Base-by-base conservation (phyloP, 129 eudicot species). In the Saposhnikovia divaricata region DNA sequence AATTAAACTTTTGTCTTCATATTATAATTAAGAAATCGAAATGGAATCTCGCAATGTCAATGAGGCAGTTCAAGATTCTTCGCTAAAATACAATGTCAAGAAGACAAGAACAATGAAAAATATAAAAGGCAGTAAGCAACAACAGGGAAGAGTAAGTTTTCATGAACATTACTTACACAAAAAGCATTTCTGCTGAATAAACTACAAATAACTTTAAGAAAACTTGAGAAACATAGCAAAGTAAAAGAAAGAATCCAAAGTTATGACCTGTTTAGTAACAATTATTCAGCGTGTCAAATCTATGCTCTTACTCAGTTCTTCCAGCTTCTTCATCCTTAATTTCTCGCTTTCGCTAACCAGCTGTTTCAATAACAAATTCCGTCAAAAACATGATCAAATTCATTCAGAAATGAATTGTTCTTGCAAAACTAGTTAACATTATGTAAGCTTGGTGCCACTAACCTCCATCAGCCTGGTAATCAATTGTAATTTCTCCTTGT, bases 311-410 rank as follows among this genome's bases (percentile, higher is more conserved):
- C 97, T 95, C 87, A 95, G 87, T 80, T 95, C 98, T 50, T 92
- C 98, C 88, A 95, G 87, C 81, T 92, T 95, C 92, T 92, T 95
- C 96, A 95, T 88, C 96, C 98, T 95, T 89, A 90, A 68, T 78
- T 86, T 90, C 93, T 95, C 98, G 77, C 98, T 95, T 80, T 95
- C 98, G 78, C 96, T 86, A 47, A 95, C 98, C 90, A 95, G 88
- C 98, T 95, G 96, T 83, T 87, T 85, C 84, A 89, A 5, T 0
- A 25, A 61, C 15, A 65, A 27, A 27, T n/a, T 25, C 3, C 6
- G 25, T n/a, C n/a, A 70, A 34, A 66, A n/a, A n/a, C n/a, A n/a
- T n/a, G n/a, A n/a, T n/a, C n/a, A n/a, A n/a, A n/a, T n/a, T n/a
- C n/a, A n/a, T n/a, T n/a, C n/a, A n/a, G n/a, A n/a, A n/a, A n/a